Conservation (phyloP, 1,284 basidiomycete species). For the Microbotryum silenes-acaulis region DNA sequence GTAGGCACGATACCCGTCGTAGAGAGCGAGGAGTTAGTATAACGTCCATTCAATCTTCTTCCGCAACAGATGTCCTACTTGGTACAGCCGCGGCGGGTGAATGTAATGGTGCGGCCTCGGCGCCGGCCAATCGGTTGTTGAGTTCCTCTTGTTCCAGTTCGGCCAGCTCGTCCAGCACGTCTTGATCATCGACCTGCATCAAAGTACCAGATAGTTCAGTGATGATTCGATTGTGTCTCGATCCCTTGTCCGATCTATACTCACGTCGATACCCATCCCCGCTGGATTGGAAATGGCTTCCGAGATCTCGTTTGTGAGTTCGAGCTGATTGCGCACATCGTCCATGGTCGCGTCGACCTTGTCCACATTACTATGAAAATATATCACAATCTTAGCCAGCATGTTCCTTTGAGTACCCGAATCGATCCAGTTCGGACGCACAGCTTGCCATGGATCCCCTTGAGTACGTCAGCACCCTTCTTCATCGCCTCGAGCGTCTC, state of each 20-base stretch:
- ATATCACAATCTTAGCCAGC: too few relatives aligned
- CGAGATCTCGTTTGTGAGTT: constrained; percentile 89
- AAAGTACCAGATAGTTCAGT: neutral
- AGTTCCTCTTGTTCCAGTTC: constrained; percentile 88
- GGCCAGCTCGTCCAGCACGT: constrained; percentile 73
- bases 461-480: constrained; percentile 85
- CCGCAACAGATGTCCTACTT: neutral
- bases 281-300: constrained; percentile 82
- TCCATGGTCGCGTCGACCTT: constrained; percentile 91
- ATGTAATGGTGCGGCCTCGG: constrained; percentile 85
- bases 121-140: constrained; percentile 76
- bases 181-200: constrained; percentile 53
- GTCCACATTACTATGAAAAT: constrained; percentile 61
- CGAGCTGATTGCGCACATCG: constrained; percentile 83
- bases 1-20: neutral
- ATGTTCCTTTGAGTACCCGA: too few relatives aligned
- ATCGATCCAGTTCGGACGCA: constrained; percentile 43
- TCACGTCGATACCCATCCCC: constrained; percentile 54
- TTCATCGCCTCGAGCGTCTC: constrained; percentile 98
- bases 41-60: too few relatives aligned
- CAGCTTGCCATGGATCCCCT: constrained; percentile 86
- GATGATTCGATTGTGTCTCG: too few relatives aligned
- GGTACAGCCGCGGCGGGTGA: constrained; percentile 49
- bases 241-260: constrained; percentile 11
- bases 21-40: too few relatives aligned